Evolutionary conservation across 2,329 filamentous ascomycete species (phyloP).

Genomic region (Pseudocercospora fijiensis): DNA sequence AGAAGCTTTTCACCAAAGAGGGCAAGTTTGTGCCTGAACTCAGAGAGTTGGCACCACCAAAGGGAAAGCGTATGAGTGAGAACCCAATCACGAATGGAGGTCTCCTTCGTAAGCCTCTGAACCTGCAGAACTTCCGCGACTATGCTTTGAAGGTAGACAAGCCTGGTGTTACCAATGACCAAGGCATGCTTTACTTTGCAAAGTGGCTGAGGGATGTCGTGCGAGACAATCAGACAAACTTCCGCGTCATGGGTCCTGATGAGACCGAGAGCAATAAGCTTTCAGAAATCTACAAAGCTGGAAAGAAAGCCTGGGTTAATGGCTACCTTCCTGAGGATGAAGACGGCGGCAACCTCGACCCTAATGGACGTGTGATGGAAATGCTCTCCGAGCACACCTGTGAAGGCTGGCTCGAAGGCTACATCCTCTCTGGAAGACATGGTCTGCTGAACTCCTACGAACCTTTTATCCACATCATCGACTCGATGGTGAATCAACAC

Average conservation of each 20-base stretch:
- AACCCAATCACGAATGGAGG: slow-evolving; percentile 76
- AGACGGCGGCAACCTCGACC: slow-evolving; percentile 71
- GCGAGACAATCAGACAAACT: slow-evolving; percentile 62
- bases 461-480: slow-evolving; percentile 78
- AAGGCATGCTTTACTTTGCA: slow-evolving; percentile 70
- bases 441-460: slow-evolving; percentile 79
- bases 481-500: slow-evolving; percentile 84
- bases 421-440: slow-evolving; percentile 71
- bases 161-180: slow-evolving; percentile 51
- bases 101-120: slow-evolving; percentile 63
- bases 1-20: slow-evolving; percentile 65
- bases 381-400: slow-evolving; percentile 80
- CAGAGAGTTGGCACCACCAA: slow-evolving; percentile 63
- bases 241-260: slow-evolving; percentile 75
- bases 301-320: slow-evolving; percentile 78
- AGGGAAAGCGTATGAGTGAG: slow-evolving; percentile 70
- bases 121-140: slow-evolving; percentile 67
- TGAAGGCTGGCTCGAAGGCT: slow-evolving; percentile 79
- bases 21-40: slow-evolving; percentile 65
- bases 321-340: slow-evolving; percentile 74
- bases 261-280: slow-evolving; percentile 83
- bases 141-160: slow-evolving; percentile 65
- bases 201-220: slow-evolving; percentile 67
- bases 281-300: slow-evolving; percentile 66
- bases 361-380: slow-evolving; percentile 73